These are phyloP conservation scores for Tylopilus microsporus DNA, from an alignment of 1,284 basidiomycete genomes.

Conservation along the genomic window DNA sequence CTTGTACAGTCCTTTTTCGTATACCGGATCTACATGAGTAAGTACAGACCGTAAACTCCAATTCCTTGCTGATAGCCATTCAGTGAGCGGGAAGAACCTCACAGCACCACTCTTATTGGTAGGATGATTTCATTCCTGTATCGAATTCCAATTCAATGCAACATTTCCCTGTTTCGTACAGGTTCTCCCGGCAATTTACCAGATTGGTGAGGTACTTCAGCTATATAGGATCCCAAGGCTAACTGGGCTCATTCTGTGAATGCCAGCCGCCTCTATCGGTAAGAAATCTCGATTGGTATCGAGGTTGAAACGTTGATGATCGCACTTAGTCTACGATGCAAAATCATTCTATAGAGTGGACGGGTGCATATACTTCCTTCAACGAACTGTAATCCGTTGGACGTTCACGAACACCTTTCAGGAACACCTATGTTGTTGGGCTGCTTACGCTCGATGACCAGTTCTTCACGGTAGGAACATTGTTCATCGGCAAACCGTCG, in stretches of 20 bases:
- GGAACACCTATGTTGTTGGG: not conserved
- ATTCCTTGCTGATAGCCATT: not conserved
- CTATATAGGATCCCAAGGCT: not conserved
- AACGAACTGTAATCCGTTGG: not conserved
- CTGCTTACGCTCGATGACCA: not conserved
- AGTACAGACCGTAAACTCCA: not conserved
- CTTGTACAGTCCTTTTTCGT: constrained; percentile 16
- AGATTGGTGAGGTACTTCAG: constrained; percentile 4
- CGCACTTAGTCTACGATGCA: constrained; percentile 2
- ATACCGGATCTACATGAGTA: constrained; percentile 13
- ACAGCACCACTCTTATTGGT: constrained; percentile 6
- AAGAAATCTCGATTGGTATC: not conserved
- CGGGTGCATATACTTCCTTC: constrained; percentile 5
- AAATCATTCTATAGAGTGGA: constrained; percentile 2
- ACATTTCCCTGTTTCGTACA: not conserved
- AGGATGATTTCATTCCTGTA: not conserved
- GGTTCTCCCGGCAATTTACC: not conserved
- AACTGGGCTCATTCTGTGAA: not conserved
- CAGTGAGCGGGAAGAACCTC: constrained; percentile 12
- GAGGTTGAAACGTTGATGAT: not conserved
- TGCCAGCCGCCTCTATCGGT: not conserved
- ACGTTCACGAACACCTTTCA: not conserved
- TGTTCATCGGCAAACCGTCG: not conserved
- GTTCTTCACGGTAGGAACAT: constrained; percentile 4
- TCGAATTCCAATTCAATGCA: not conserved